Evolutionary conservation across 164 flowering plant species (phyloP).

Genomic region (Magnolia officinalis): DNA sequence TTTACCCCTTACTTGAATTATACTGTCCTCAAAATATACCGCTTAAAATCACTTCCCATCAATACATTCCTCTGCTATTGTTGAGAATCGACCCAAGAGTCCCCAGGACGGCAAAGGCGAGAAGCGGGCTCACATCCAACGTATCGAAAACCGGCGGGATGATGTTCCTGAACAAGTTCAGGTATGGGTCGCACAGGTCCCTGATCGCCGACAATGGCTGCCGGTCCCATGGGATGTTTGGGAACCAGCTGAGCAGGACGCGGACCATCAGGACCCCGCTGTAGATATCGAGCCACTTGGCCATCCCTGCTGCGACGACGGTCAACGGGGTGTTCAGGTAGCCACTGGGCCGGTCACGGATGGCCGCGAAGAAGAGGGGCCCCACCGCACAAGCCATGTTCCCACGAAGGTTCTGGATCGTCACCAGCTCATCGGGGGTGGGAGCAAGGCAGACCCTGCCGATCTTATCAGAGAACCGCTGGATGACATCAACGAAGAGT

Average conservation of each 20-base stretch:
- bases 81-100: conserved; percentile 50
- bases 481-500: conserved; percentile 14
- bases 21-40: not conserved
- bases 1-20: not conserved
- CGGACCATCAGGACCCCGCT: conserved; percentile 84
- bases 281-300: conserved; percentile 92
- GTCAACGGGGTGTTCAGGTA: conserved; percentile 65
- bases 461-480: conserved; percentile 11
- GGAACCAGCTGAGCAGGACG: conserved; percentile 99
- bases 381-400: conserved; percentile 38
- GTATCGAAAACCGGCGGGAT: conserved; percentile 82
- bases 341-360: conserved; percentile 37
- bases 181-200: conserved; percentile 87
- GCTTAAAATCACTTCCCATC: not conserved
- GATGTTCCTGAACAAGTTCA: conserved; percentile 77
- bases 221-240: conserved; percentile 91
- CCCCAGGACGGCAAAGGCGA: conserved; percentile 84
- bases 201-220: conserved; percentile 87
- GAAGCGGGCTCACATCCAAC: conserved; percentile 77
- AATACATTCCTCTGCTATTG: conserved; percentile 31
- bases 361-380: conserved; percentile 67
- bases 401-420: conserved; percentile 13
- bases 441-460: conserved; percentile 18
- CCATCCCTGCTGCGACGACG: conserved; percentile 79
- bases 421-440: conserved; percentile 23